Evolutionary conservation across 495 filamentous ascomycete genomes (phyloP), one percentile per base, ranked within the genome.

Genomic region (Penicillium taxi): DNA sequence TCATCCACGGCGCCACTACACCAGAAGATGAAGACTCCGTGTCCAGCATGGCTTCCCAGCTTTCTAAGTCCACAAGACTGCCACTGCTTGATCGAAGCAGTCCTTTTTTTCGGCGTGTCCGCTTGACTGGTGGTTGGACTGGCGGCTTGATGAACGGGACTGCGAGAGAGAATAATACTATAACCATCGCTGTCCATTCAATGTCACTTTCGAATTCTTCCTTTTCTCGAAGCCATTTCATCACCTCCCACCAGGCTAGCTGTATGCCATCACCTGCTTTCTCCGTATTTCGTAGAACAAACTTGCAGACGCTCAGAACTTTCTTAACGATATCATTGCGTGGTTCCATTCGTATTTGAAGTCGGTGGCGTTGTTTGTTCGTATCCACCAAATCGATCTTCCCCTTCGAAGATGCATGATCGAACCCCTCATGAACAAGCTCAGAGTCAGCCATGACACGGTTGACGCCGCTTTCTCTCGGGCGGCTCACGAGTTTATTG

Each of bases 171-270:
- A 93, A 79, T 2, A 94, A 47, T 3, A 81, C 71, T 30, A 91
- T 67, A 4, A 85, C 75, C 32, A 86, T 62, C 4, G 83, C 80
- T 6, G 80, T 84, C 86, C 86, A 94, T 50, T 96, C 89, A 2
- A 63, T 30, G 37, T 89, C 74, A 20, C 58, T 63, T 14, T 66
- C 61, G n/a, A 63, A 53, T 5, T 57, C 55, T 7, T 72, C 67
- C 29, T 67, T 65, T 19, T 56, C 50, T 23, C 67, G 65, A 21
- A 86, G 70, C 78, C 80, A 86, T 43, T 76, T 75, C 53, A 82
- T 74, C 8, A 77, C 70, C 46, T 84, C 76, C 80, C 82, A 87
- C 84, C 84, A 93, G 5, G 72, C 77, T 1, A 75, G 63, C 26
- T 84, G 49, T 4, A 89, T 55, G 6, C 75, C 74, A 45, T 89